Percentiles rank a stretch among this genome's conserved stretches.
These are phyloP conservation scores for Jackrogersella minutella DNA, from an alignment of 495 filamentous ascomycete species.

Conservation along the genomic window DNA sequence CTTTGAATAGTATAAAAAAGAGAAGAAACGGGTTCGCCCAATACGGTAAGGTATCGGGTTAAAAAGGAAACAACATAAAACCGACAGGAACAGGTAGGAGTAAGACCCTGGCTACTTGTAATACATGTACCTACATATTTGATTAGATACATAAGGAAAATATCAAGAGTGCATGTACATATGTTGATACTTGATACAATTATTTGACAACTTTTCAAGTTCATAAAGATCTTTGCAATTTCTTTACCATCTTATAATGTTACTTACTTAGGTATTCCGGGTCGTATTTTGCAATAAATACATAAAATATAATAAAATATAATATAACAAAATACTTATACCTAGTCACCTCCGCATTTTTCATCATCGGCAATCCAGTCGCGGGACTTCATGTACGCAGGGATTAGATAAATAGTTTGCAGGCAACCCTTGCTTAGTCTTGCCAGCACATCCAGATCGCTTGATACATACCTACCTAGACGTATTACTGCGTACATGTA, in stretches of 20 bases:
- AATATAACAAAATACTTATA: not conserved
- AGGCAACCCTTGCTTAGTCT: constrained; percentile 30
- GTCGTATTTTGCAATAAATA: not conserved
- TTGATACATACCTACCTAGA: too few relatives aligned
- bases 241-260: not conserved
- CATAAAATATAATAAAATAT: not conserved
- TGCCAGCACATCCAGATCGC: constrained; percentile 35
- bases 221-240: too few relatives aligned
- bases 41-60: constrained; percentile 25
- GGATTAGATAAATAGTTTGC: constrained; percentile 38
- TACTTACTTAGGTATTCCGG: not conserved
- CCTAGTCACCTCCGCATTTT: constrained; percentile 26
- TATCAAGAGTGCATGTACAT: not conserved
- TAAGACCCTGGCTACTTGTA: not conserved
- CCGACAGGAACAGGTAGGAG: constrained; percentile 34
- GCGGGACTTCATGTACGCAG: constrained; percentile 36
- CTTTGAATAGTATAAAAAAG: constrained; percentile 14
- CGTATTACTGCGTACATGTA: too few relatives aligned
- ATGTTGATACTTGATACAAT: too few relatives aligned
- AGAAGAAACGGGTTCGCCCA: constrained; percentile 24
- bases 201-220: too few relatives aligned
- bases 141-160: not conserved
- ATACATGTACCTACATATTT: not conserved
- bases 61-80: constrained; percentile 24
- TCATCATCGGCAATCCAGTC: constrained; percentile 28